These are phyloP conservation scores for Cubamyces lactineus DNA, from an alignment of 768 basidiomycete species.

Conservation along the genomic window DNA sequence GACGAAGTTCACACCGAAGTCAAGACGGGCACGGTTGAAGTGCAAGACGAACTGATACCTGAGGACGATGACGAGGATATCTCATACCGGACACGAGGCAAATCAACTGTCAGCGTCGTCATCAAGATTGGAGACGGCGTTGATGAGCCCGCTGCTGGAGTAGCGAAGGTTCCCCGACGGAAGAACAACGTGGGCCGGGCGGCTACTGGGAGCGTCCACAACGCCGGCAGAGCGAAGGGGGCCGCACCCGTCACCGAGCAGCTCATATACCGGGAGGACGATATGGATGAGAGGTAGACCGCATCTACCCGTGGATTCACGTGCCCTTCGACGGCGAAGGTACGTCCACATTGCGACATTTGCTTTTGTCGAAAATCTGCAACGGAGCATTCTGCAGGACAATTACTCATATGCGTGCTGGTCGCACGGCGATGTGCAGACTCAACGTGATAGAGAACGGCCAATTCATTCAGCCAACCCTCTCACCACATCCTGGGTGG, in stretches of 20 bases:
- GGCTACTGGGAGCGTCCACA: not conserved
- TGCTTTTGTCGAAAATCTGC: not conserved
- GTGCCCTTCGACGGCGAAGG: too few relatives aligned
- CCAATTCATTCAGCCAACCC: too few relatives aligned
- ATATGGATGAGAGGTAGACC: constrained; percentile 23
- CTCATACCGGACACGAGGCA: constrained; percentile 60
- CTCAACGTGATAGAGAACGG: too few relatives aligned
- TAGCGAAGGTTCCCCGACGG: constrained; percentile 9
- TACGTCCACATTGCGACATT: too few relatives aligned
- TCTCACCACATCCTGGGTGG: too few relatives aligned
- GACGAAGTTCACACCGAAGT: constrained; percentile 67
- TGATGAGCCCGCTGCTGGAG: constrained; percentile 40
- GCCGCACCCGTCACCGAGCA: constrained; percentile 7
- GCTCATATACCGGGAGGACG: constrained; percentile 26
- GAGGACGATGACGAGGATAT: constrained; percentile 76
- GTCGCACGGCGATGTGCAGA: too few relatives aligned
- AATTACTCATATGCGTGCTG: too few relatives aligned
- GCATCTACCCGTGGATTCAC: not conserved
- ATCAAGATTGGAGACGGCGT: constrained; percentile 68
- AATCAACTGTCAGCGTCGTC: constrained; percentile 64
- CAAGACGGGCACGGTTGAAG: constrained; percentile 69
- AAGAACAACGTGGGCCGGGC: constrained; percentile 8
- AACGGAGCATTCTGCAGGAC: too few relatives aligned
- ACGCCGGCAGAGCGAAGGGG: not conserved
- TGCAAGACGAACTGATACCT: constrained; percentile 80